These are phyloP conservation scores for Xerocomellus amylosporus DNA, from an alignment of 768 basidiomycete genomes.

Conservation along the genomic window DNA sequence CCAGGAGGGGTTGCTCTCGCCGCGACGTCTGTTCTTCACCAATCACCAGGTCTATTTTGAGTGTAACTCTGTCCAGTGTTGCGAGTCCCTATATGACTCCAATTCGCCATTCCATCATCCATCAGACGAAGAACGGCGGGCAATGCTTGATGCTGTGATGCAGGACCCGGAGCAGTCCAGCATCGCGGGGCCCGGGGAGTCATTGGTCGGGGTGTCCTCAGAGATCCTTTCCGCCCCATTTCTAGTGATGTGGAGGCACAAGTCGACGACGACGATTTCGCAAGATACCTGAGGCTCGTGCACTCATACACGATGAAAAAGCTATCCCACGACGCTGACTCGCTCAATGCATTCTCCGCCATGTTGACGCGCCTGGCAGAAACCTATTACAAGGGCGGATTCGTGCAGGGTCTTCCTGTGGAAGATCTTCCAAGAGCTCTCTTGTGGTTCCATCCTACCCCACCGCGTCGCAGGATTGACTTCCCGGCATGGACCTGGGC, in stretches of 20 bases:
- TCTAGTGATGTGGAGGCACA: not conserved
- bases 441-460: slow-evolving; percentile 5
- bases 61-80: slow-evolving; percentile 11
- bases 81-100: slow-evolving; percentile 13
- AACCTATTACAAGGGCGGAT: slow-evolving; percentile 5
- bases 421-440: slow-evolving; percentile 11
- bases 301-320: slow-evolving; percentile 1
- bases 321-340: slow-evolving; percentile 7
- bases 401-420: slow-evolving; percentile 13
- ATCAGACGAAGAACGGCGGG: slow-evolving; percentile 1
- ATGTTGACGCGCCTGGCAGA: slow-evolving; percentile 6
- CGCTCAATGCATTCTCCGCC: slow-evolving; percentile 17
- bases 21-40: slow-evolving; percentile 18
- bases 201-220: slow-evolving; percentile 3
- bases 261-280: not conserved
- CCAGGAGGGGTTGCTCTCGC: slow-evolving; percentile 19
- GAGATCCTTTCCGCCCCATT: slow-evolving; percentile 12
- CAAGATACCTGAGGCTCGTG: slow-evolving; percentile 6
- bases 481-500: slow-evolving; percentile 15
- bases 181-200: not conserved
- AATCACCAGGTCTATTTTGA: slow-evolving; percentile 20
- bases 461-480: not conserved
- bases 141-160: not conserved
- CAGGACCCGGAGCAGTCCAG: not conserved
- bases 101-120: slow-evolving; percentile 11